A percentile compares a stretch with the other conserved stretches of the same genome.
phyloP scores from a whole-genome alignment of 495 filamentous ascomycete genomes.

The Penicillium ucsense region DNA sequence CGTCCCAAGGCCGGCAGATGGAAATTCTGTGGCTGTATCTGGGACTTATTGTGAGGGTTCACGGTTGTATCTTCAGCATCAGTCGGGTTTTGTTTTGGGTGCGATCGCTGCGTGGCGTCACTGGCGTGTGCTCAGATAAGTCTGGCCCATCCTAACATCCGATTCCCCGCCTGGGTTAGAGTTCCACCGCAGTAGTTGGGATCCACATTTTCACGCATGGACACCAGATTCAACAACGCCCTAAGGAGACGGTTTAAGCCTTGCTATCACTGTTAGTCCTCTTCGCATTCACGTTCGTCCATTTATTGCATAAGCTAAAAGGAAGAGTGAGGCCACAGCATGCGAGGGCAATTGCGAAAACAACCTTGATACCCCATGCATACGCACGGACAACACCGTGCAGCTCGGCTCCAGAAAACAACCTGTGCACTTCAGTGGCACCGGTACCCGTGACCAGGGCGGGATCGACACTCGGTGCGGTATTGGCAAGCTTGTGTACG shows the following conservation, averaged over 20 bases:
- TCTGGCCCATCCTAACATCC: too few species aligned
- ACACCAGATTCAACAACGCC: too few species aligned
- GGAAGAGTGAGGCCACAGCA: background rate
- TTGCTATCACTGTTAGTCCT: background rate
- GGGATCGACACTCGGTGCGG: constrained; percentile 35
- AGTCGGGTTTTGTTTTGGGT: too few species aligned
- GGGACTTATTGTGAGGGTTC: too few species aligned
- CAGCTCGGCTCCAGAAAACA: constrained; percentile 23
- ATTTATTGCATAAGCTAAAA: constrained; percentile 3
- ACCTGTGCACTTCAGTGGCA: constrained; percentile 38
- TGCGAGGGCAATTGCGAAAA: constrained; percentile 5
- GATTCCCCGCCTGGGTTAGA: too few species aligned
- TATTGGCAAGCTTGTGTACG: constrained; percentile 18
- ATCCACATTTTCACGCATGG: too few species aligned
- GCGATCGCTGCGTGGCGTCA: too few species aligned
- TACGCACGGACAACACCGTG: constrained; percentile 5
- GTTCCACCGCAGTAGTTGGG: too few species aligned
- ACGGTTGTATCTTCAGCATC: too few species aligned
- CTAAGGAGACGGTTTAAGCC: background rate
- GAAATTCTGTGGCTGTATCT: too few species aligned
- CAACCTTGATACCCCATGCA: constrained; percentile 2
- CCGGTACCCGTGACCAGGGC: constrained; percentile 34
- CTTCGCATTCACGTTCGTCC: constrained; percentile 1
- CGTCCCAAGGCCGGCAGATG: too few species aligned
- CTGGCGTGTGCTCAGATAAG: too few species aligned